Evolutionary conservation across 768 basidiomycete genomes (phyloP).

Genomic region (Clitopilus passeckerianus): DNA sequence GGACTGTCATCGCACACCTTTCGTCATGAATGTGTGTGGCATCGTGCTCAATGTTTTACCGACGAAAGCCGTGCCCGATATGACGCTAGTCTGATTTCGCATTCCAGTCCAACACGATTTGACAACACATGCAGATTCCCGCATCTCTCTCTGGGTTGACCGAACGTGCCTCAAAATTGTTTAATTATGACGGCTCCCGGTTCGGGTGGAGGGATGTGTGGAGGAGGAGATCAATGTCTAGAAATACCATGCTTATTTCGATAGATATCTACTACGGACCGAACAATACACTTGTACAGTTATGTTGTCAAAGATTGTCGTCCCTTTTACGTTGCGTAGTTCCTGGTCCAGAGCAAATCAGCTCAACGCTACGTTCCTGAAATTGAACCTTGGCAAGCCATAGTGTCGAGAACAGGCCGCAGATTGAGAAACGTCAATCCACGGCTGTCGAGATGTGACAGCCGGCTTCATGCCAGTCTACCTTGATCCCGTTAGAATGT

Average conservation of each 20-base stretch:
- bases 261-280: background rate
- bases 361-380: background rate
- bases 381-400: background rate
- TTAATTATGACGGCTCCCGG: background rate
- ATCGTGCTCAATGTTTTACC: background rate
- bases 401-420: too few relatives aligned
- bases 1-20: constrained; percentile 55
- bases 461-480: background rate
- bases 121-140: background rate
- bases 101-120: background rate
- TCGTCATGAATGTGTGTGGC: background rate
- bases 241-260: background rate
- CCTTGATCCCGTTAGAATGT: background rate
- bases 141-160: background rate
- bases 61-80: background rate
- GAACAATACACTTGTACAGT: background rate
- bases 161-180: background rate
- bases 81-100: background rate
- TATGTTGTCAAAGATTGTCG: background rate
- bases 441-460: background rate
- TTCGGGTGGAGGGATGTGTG: background rate
- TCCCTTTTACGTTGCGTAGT: background rate
- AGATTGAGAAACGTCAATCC: background rate
- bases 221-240: background rate
- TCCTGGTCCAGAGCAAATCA: background rate